Evolutionary conservation across 352 stramenopile genomes (phyloP).

Genomic region (Globisporangium cylindrosporum): DNA sequence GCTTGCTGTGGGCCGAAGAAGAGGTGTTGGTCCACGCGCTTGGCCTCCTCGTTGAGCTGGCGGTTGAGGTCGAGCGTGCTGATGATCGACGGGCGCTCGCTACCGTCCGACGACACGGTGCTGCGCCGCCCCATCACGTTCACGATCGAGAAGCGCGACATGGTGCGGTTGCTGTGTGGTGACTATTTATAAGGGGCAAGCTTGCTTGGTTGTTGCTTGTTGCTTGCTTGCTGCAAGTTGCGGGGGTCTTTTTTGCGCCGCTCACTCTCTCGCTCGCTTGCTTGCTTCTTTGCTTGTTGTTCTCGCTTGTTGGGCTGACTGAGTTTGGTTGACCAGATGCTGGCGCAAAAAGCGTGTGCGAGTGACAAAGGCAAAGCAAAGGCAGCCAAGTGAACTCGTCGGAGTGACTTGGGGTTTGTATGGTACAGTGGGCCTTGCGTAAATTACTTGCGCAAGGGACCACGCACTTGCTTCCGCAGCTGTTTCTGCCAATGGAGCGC

Average conservation of each 20-base stretch:
- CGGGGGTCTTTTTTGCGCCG: slow-evolving; percentile 6
- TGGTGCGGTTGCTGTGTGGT: slow-evolving; percentile 15
- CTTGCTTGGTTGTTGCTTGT: slow-evolving; percentile 3
- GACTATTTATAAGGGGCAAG: slow-evolving; percentile 3
- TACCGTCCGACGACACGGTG: slow-evolving; percentile 50
- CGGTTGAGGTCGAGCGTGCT: slow-evolving; percentile 68
- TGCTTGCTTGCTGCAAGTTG: slow-evolving; percentile 3
- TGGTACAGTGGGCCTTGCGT: background rate
- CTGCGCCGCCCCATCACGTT: slow-evolving; percentile 52
- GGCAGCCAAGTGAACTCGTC: background rate
- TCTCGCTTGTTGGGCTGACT: slow-evolving; percentile 5
- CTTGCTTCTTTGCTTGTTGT: slow-evolving; percentile 1
- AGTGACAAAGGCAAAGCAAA: slow-evolving; percentile 1
- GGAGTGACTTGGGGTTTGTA: background rate
- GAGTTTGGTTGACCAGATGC: slow-evolving; percentile 10
- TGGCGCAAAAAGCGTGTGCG: slow-evolving; percentile 1
- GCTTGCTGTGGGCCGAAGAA: slow-evolving; percentile 78
- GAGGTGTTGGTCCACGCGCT: slow-evolving; percentile 63
- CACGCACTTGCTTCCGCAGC: background rate
- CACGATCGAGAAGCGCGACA: slow-evolving; percentile 83
- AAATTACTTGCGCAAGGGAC: background rate
- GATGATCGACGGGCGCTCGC: slow-evolving; percentile 66
- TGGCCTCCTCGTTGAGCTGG: slow-evolving; percentile 63
- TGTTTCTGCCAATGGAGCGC: too few species aligned
- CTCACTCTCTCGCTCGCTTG: background rate